A percentile compares a stretch with the other conserved stretches of the same genome.
These are phyloP conservation scores for Francoa sonchifolia DNA, from an alignment of 441 rosid species.

Conservation along the genomic window DNA sequence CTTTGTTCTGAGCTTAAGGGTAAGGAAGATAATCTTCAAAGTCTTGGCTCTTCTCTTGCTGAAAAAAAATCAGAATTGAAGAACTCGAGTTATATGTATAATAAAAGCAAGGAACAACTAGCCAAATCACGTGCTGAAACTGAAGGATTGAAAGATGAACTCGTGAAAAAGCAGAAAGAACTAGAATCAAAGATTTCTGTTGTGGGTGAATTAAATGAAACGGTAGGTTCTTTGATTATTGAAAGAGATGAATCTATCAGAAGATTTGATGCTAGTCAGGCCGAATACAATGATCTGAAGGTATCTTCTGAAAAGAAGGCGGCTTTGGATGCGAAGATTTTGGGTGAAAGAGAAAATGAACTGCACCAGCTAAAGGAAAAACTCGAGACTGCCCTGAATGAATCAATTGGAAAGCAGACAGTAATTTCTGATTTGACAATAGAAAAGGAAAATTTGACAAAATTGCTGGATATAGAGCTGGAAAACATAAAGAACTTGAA, in stretches of 20 bases:
- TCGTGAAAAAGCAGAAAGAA: conserved; percentile 27
- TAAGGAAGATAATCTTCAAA: conserved; percentile 36
- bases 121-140: conserved; percentile 35
- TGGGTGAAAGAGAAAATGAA: conserved; percentile 40
- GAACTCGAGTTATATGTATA: conserved; percentile 26
- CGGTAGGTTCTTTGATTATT: conserved; percentile 26
- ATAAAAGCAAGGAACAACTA: conserved; percentile 40
- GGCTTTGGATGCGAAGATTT: conserved; percentile 34
- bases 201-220: conserved; percentile 43
- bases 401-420: conserved; percentile 25
- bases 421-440: conserved; percentile 30
- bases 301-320: conserved; percentile 44
- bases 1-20: conserved; percentile 53
- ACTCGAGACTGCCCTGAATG: conserved; percentile 31
- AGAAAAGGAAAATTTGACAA: conserved; percentile 45
- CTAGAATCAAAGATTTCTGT: conserved; percentile 34
- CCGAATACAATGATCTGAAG: conserved; percentile 42
- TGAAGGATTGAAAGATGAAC: conserved; percentile 30
- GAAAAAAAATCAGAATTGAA: conserved; percentile 48
- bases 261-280: conserved; percentile 32
- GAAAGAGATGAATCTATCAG: conserved; percentile 42
- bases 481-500: conserved; percentile 29
- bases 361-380: conserved; percentile 36
- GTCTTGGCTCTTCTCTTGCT: conserved; percentile 30
- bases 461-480: conserved; percentile 37